Conservation (phyloP, 257 asterid genomes). For the Solanum lignicaule region DNA sequence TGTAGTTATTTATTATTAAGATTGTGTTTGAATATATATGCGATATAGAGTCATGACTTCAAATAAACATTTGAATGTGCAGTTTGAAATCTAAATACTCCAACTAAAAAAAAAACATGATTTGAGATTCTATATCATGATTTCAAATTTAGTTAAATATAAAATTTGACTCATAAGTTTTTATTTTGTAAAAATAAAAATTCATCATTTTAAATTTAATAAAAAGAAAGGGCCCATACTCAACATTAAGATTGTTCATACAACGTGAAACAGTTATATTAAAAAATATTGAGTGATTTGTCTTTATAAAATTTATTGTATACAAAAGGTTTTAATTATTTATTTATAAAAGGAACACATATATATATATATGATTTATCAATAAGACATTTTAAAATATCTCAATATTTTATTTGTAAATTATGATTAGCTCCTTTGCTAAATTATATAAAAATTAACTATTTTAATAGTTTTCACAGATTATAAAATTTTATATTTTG, state of each 20-base stretch:
- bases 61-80: too few relatives aligned
- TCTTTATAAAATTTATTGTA: too few relatives aligned
- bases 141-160: not conserved
- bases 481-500: not conserved
- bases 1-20: too few relatives aligned
- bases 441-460: not conserved
- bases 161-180: not conserved
- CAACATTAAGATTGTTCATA: not conserved
- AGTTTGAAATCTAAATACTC: too few relatives aligned
- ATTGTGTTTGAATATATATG: not conserved
- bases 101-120: too few relatives aligned
- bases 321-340: not conserved
- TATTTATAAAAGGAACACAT: not conserved
- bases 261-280: not conserved
- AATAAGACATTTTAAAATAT: not conserved
- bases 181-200: not conserved
- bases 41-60: too few relatives aligned
- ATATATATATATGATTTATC: too few relatives aligned
- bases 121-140: not conserved
- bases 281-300: too few relatives aligned
- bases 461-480: not conserved
- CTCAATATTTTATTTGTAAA: too few relatives aligned
- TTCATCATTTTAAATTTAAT: not conserved
- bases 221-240: not conserved
- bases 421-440: not conserved